Base-by-base conservation (phyloP, 2,329 filamentous ascomycete species). In the Magnaporthales sp. region DNA sequence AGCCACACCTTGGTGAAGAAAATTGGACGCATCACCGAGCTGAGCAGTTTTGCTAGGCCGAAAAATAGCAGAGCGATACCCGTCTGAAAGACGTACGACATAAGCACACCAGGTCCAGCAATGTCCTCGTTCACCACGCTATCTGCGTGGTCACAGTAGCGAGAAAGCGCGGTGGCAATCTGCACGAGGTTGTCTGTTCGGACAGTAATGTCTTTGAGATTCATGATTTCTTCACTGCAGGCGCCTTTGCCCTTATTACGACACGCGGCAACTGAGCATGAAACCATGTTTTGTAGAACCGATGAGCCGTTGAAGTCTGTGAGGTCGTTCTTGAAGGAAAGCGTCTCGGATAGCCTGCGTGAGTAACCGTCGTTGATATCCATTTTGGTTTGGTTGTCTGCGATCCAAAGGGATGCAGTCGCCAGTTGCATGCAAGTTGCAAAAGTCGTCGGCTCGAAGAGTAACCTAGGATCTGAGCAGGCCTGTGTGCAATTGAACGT, bases 31-130 rank as follows among this genome's bases (percentile, higher is more conserved):
- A 64, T 61, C 65, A 67, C 66, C 10, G 66, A 58, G 13, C 56
- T 67, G 6, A 66, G 51, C n/a, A 66, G 15, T 19, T 66, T 68
- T 1, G 67, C 31, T 9, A 68, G 27, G 4, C 67, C 22, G 38
- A 56, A 70, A 61, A 70, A 68, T 4, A 67, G 32, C 32, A 70
- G 7, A 15, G 66, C 66, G 4, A 70, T 67, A 22, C 60, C 62
- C 1, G 69, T 62, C 22, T 69, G 69, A 66, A 70, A 32, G 29
- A 70, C 58, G 38, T 70, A 70, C 6, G 69, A 69, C n/a, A 70
- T 54, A 29, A 70, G 24, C 64, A 68, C 68, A 26, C 68, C 68
- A 3, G 68, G 68, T 24, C 68, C 67, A 10, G 68, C 67, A 31
- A 70, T 68, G 56, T 70, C 68, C 9, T 64, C 65, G n/a, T 67